These are phyloP conservation scores for Dryas integrifolia DNA, from an alignment of 331 rosid species.

Conservation along the genomic window DNA sequence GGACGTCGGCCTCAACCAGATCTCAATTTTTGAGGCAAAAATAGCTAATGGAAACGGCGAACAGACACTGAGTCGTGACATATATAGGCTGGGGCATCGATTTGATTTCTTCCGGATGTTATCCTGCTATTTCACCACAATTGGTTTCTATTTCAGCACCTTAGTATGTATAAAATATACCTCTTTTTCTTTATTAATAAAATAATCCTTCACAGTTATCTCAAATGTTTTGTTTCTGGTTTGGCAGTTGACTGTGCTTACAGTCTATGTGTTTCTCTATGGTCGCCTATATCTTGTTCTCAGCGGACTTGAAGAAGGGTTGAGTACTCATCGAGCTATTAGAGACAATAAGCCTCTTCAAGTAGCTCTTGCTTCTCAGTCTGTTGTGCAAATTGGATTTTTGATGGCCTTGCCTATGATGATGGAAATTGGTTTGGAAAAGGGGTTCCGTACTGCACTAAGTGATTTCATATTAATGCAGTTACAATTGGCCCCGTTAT, in stretches of 20 bases:
- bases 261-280: conserved; percentile 79
- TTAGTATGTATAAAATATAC: conserved; percentile 53
- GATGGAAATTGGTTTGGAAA: conserved; percentile 93
- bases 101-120: conserved; percentile 96
- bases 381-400: conserved; percentile 87
- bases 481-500: conserved; percentile 81
- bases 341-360: conserved; percentile 81
- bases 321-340: conserved; percentile 51
- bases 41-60: conserved; percentile 95
- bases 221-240: conserved; percentile 27
- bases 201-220: conserved; percentile 20
- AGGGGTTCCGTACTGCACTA: conserved; percentile 77
- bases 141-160: conserved; percentile 95
- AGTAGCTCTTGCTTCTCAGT: conserved; percentile 93
- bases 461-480: conserved; percentile 90
- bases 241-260: conserved; percentile 83
- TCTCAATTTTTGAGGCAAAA: conserved; percentile 96
- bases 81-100: conserved; percentile 92
- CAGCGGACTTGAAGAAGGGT: conserved; percentile 73
- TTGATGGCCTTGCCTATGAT: conserved; percentile 95
- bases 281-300: conserved; percentile 93
- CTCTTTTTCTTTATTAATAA: conserved; percentile 6
- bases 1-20: conserved; percentile 96
- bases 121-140: conserved; percentile 78
- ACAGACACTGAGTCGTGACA: conserved; percentile 93